Conservation (phyloP, 2,329 filamentous ascomycete species). For the Escovopsis weberi region DNA sequence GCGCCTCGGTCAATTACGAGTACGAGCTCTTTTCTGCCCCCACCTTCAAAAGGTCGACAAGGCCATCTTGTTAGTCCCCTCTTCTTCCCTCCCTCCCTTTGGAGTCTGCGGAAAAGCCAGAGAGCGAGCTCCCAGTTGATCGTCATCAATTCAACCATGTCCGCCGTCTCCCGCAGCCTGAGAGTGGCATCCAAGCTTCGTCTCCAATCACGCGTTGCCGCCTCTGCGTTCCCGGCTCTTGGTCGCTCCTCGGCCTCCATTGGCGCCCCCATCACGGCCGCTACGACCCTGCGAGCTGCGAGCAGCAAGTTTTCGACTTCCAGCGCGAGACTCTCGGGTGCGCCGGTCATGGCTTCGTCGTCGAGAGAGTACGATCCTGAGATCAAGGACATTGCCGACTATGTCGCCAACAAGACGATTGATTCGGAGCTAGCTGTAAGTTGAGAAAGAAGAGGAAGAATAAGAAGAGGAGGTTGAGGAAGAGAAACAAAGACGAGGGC, state of each 20-base stretch:
- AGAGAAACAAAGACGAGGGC: no score
- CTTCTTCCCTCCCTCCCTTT: no score
- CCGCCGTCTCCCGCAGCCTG: constrained; percentile 38
- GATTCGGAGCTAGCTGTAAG: constrained; percentile 85
- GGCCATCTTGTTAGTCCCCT: no score
- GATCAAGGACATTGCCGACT: constrained; percentile 88
- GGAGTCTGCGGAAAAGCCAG: no score
- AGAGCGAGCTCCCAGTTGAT: not conserved
- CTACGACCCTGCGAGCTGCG: constrained; percentile 20
- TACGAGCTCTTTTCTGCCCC: no score
- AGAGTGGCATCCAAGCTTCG: constrained; percentile 40
- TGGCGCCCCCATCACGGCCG: constrained; percentile 19
- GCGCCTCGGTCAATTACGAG: no score
- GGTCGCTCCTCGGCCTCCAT: constrained; percentile 11
- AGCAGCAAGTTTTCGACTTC: constrained; percentile 35
- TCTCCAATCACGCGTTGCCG: constrained; percentile 24
- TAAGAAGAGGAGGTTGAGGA: no score
- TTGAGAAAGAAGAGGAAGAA: constrained; percentile 7
- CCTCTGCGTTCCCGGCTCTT: constrained; percentile 5
- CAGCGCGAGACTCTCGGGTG: constrained; percentile 30
- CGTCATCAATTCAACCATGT: constrained; percentile 25
- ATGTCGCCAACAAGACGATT: constrained; percentile 84
- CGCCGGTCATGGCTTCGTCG: constrained; percentile 35
- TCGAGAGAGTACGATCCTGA: constrained; percentile 68
- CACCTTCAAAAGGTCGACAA: no score